phyloP scores from a whole-genome alignment of 2,329 filamentous ascomycete species.

The Amphichorda felina region DNA sequence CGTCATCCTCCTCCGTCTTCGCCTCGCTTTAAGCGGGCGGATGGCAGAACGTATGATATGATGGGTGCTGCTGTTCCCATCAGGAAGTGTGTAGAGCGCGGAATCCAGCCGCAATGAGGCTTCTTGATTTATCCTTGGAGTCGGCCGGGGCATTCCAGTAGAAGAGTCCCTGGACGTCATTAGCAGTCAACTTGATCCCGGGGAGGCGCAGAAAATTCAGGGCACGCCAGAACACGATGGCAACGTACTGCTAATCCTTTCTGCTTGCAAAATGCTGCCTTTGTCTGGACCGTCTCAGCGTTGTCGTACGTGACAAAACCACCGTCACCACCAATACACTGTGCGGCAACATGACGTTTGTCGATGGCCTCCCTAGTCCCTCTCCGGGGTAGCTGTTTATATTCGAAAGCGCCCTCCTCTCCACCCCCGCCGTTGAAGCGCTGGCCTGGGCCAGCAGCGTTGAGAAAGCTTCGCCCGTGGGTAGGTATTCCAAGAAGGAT shows the following conservation, averaged over 20 bases:
- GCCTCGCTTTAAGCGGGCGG: neutral
- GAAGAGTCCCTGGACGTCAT: constrained; percentile 49
- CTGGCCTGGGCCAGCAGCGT: constrained; percentile 53
- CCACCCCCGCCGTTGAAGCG: constrained; percentile 39
- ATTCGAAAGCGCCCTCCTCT: constrained; percentile 63
- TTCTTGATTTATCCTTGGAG: constrained; percentile 42
- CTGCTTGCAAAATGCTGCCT: constrained; percentile 61
- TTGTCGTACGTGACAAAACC: constrained; percentile 76
- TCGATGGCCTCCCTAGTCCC: constrained; percentile 57
- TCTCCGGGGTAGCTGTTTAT: constrained; percentile 52
- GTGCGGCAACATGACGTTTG: constrained; percentile 54
- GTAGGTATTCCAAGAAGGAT: constrained; percentile 66
- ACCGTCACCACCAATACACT: constrained; percentile 60
- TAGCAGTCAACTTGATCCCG: neutral
- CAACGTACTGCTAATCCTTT: constrained; percentile 51
- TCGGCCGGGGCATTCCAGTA: constrained; percentile 75
- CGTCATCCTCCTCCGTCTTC: neutral
- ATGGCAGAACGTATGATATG: neutral
- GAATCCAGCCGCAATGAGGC: constrained; percentile 47
- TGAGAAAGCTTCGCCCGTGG: constrained; percentile 65
- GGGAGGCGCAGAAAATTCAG: neutral
- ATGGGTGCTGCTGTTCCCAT: neutral
- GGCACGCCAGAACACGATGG: constrained; percentile 4
- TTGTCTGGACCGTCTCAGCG: constrained; percentile 61
- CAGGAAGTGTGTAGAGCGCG: constrained; percentile 39